Conservation (phyloP, 805 yeast species). For the Kazachstania viticola region DNA sequence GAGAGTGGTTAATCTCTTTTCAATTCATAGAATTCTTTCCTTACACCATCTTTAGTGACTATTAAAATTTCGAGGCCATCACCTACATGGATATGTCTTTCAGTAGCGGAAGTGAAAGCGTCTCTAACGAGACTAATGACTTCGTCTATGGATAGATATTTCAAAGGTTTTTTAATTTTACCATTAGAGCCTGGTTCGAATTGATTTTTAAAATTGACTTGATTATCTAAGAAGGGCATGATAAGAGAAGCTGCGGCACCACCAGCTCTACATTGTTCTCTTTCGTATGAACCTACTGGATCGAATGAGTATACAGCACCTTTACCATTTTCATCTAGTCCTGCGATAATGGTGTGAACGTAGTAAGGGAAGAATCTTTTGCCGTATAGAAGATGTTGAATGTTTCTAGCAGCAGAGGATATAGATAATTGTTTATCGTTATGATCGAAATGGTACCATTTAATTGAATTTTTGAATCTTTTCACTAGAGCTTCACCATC, state of each 20-base stretch:
- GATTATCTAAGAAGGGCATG: constrained; percentile 96
- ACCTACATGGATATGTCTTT: constrained; percentile 97
- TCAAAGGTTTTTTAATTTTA: constrained; percentile 44
- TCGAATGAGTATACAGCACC: constrained; percentile 95
- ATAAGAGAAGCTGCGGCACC: constrained; percentile 95
- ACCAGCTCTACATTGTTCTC: constrained; percentile 95
- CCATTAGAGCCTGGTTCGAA: constrained; percentile 70
- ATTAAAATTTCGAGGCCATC: constrained; percentile 87
- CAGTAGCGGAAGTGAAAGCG: constrained; percentile 93
- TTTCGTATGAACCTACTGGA: constrained; percentile 95
- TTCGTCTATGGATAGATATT: constrained; percentile 67
- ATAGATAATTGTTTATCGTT: constrained; percentile 54
- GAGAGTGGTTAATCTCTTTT: constrained; percentile 55
- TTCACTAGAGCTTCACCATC: constrained; percentile 82
- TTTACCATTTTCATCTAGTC: constrained; percentile 73
- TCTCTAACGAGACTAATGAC: constrained; percentile 82
- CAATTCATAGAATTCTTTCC: constrained; percentile 71
- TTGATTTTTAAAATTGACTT: constrained; percentile 92
- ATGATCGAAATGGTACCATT: constrained; percentile 91
- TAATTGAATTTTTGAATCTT: constrained; percentile 48
- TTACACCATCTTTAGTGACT: constrained; percentile 87
- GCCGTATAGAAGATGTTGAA: constrained; percentile 82
- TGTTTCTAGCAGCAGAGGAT: constrained; percentile 74
- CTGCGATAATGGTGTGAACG: constrained; percentile 90
- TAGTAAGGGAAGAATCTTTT: constrained; percentile 95